These are phyloP conservation scores for Pelargonium cotyledonis DNA, from an alignment of 441 rosid species.

Conservation along the genomic window DNA sequence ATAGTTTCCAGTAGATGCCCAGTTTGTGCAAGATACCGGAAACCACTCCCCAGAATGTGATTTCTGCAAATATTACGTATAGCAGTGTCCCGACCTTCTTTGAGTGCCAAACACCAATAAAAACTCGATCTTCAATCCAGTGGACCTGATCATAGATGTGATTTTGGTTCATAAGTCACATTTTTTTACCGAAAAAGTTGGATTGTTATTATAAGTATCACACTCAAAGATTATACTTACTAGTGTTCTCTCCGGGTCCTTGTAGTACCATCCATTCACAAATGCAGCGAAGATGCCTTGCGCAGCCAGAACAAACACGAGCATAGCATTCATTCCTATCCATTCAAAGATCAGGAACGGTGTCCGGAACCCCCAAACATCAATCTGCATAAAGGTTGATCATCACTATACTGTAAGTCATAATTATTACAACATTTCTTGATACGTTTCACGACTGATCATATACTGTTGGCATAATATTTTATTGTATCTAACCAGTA, in stretches of 20 bases:
- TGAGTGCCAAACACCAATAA: slow-evolving; percentile 48
- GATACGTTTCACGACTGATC: background rate
- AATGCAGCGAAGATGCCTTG: slow-evolving; percentile 60
- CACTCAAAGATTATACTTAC: slow-evolving; percentile 29
- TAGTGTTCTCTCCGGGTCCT: slow-evolving; percentile 37
- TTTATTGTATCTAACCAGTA: slow-evolving; percentile 31
- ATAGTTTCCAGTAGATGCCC: slow-evolving; percentile 60
- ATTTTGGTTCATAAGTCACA: background rate
- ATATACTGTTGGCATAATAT: background rate
- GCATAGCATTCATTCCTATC: slow-evolving; percentile 77
- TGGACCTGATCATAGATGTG: slow-evolving; percentile 27
- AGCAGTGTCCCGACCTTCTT: slow-evolving; percentile 43
- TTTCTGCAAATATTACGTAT: slow-evolving; percentile 55
- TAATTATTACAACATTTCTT: background rate
- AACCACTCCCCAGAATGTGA: slow-evolving; percentile 48
- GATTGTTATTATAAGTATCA: too few species aligned
- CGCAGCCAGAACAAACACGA: slow-evolving; percentile 66
- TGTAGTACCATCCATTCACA: slow-evolving; percentile 59
- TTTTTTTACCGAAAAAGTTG: background rate
- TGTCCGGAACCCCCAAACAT: slow-evolving; percentile 42
- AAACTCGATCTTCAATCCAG: slow-evolving; percentile 56
- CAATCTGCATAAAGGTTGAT: slow-evolving; percentile 32
- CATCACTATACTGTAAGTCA: background rate
- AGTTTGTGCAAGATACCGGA: slow-evolving; percentile 49
- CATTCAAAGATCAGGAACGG: slow-evolving; percentile 61